These are phyloP conservation scores for Ogataea salicorniae DNA, from an alignment of 805 yeast genomes.

Conservation along the genomic window DNA sequence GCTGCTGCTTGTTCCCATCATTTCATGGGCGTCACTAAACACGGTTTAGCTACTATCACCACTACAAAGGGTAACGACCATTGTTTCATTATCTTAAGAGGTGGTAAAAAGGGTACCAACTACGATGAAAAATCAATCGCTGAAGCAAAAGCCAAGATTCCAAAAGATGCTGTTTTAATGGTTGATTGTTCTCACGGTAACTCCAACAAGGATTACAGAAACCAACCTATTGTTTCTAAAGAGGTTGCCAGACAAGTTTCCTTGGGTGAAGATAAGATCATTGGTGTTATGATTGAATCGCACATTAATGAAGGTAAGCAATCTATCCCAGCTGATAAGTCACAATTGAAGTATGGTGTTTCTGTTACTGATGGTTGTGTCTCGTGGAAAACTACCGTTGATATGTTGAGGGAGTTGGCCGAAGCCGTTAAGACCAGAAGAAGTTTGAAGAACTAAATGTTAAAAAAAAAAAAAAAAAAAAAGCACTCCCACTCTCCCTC, in stretches of 20 bases:
- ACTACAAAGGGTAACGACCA: conserved; percentile 93
- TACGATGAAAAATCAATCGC: conserved; percentile 77
- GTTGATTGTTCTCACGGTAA: conserved; percentile 98
- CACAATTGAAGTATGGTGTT: conserved; percentile 79
- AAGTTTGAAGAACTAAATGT: conserved; percentile 20
- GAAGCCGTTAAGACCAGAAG: conserved; percentile 81
- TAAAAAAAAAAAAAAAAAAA: too few relatives aligned
- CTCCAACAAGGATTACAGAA: conserved; percentile 87
- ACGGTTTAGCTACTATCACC: conserved; percentile 94
- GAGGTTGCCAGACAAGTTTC: conserved; percentile 73
- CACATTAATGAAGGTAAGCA: conserved; percentile 91
- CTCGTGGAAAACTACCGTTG: conserved; percentile 81
- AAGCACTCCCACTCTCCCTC: too few relatives aligned
- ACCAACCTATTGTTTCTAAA: conserved; percentile 89
- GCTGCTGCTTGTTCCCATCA: conserved; percentile 93
- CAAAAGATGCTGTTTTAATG: conserved; percentile 76
- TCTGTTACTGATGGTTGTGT: conserved; percentile 98
- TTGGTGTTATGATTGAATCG: conserved; percentile 97
- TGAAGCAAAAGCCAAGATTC: conserved; percentile 57
- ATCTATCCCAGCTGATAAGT: conserved; percentile 79
- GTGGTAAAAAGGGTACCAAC: conserved; percentile 92
- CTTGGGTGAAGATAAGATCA: conserved; percentile 66
- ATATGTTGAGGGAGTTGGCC: conserved; percentile 65
- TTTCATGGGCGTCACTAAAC: conserved; percentile 95
- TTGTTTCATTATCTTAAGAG: conserved; percentile 92